Evolutionary conservation across 768 basidiomycete species (phyloP).

Genomic region (Amanita exitialis): DNA sequence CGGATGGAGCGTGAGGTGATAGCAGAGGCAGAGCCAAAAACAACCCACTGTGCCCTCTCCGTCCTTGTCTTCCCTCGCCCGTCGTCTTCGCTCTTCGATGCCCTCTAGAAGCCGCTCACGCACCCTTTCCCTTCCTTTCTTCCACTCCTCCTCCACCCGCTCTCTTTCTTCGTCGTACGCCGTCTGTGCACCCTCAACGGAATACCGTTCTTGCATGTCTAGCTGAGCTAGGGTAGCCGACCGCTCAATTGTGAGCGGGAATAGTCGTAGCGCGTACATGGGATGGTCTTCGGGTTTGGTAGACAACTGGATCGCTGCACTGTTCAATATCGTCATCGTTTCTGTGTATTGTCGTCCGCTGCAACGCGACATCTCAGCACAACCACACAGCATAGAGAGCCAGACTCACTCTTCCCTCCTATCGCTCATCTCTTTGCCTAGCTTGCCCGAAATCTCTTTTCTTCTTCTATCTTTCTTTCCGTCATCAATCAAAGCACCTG

Average conservation of each 20-base stretch:
- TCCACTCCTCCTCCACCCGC: slow-evolving; percentile 77
- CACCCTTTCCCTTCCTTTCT: slow-evolving; percentile 62
- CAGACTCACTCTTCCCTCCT: slow-evolving; percentile 56
- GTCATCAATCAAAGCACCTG: slow-evolving; percentile 22
- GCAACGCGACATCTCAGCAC: slow-evolving; percentile 6
- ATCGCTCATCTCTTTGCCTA: slow-evolving; percentile 66
- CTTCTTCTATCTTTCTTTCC: slow-evolving; percentile 55
- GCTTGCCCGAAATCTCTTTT: slow-evolving; percentile 58
- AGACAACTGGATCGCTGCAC: slow-evolving; percentile 49
- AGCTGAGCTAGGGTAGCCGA: slow-evolving; percentile 62
- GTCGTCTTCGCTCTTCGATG: slow-evolving; percentile 69
- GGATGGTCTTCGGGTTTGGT: slow-evolving; percentile 58
- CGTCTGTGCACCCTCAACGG: slow-evolving; percentile 54
- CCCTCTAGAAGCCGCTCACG: slow-evolving; percentile 74
- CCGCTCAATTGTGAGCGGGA: slow-evolving; percentile 68
- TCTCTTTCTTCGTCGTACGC: slow-evolving; percentile 74
- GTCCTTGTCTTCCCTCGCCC: slow-evolving; percentile 83
- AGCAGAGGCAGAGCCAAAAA: slow-evolving; percentile 20
- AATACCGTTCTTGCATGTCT: slow-evolving; percentile 56
- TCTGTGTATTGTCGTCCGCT: slow-evolving; percentile 58
- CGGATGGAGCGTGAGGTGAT: slow-evolving; percentile 5
- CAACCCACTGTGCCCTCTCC: slow-evolving; percentile 74
- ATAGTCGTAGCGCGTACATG: slow-evolving; percentile 61
- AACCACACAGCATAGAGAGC: slow-evolving; percentile 2
- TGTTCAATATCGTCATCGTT: slow-evolving; percentile 49